Evolutionary conservation across 768 basidiomycete species (phyloP).

Genomic region (Termitomyces bulborhizus): DNA sequence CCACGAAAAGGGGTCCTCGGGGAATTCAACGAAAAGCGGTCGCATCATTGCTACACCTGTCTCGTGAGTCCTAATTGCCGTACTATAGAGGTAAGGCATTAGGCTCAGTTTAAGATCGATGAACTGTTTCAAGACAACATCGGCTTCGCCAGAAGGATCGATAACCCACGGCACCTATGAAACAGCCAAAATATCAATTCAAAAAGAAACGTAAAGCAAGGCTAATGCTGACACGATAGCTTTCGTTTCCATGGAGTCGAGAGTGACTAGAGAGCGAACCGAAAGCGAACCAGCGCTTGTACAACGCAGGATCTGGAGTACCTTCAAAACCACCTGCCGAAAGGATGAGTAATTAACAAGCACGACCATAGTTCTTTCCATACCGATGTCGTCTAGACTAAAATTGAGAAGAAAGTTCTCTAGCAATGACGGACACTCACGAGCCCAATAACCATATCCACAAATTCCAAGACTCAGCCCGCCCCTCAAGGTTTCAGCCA

Average conservation of each 20-base stretch:
- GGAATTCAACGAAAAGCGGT: slow-evolving; percentile 28
- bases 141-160: slow-evolving; percentile 30
- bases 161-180: slow-evolving; percentile 37
- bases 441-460: slow-evolving; percentile 40
- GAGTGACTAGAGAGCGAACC: slow-evolving; percentile 33
- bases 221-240: slow-evolving; percentile 31
- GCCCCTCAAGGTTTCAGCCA: slow-evolving; percentile 44
- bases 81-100: slow-evolving; percentile 37
- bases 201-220: background rate
- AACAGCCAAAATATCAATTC: background rate
- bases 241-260: slow-evolving; percentile 38
- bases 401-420: background rate
- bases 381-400: slow-evolving; percentile 35
- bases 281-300: slow-evolving; percentile 43
- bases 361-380: slow-evolving; percentile 15
- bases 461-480: slow-evolving; percentile 33
- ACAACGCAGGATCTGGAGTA: slow-evolving; percentile 31
- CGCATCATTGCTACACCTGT: slow-evolving; percentile 29
- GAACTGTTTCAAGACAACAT: slow-evolving; percentile 30
- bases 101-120: slow-evolving; percentile 35
- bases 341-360: background rate
- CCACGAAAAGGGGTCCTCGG: slow-evolving; percentile 24
- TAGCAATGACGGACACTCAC: slow-evolving; percentile 9
- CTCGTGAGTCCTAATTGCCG: slow-evolving; percentile 23
- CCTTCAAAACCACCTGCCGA: slow-evolving; percentile 23